Conservation (phyloP, 2,329 filamentous ascomycete genomes). For the Gnomoniopsis smithogilvyi region DNA sequence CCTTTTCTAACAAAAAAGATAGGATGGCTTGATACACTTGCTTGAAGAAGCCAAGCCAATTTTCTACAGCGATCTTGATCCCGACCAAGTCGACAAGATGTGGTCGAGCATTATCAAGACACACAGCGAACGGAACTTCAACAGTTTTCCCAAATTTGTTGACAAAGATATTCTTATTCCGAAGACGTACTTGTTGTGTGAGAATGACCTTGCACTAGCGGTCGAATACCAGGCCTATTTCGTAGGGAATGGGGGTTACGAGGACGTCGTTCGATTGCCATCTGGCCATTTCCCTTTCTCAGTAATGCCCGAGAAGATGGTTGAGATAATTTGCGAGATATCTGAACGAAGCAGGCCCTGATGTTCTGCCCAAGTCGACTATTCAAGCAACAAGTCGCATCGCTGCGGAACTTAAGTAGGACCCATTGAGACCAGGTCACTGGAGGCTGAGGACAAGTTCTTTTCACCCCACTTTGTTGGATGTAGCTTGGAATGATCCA, state of each 20-base stretch:
- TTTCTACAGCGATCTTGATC: neutral
- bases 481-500: too few species aligned
- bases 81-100: neutral
- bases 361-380: neutral
- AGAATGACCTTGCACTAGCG: conserved; percentile 4
- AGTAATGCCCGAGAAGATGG: conserved; percentile 1
- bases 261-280: conserved; percentile 8
- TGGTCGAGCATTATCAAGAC: conserved; percentile 3
- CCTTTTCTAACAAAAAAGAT: neutral
- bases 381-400: neutral
- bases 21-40: conserved; percentile 13
- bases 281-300: conserved; percentile 10
- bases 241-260: neutral
- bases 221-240: conserved; percentile 10
- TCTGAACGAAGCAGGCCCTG: neutral
- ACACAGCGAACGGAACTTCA: conserved; percentile 9
- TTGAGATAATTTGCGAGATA: conserved; percentile 4
- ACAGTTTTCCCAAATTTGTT: conserved; percentile 6
- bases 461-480: too few species aligned
- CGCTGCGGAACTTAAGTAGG: neutral
- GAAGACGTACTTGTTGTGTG: conserved; percentile 10
- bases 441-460: too few species aligned
- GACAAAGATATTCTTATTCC: conserved; percentile 8
- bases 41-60: conserved; percentile 3
- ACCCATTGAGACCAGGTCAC: too few species aligned